Conservation (phyloP, 1,284 basidiomycete genomes). For the Veloboletus limbatus region DNA sequence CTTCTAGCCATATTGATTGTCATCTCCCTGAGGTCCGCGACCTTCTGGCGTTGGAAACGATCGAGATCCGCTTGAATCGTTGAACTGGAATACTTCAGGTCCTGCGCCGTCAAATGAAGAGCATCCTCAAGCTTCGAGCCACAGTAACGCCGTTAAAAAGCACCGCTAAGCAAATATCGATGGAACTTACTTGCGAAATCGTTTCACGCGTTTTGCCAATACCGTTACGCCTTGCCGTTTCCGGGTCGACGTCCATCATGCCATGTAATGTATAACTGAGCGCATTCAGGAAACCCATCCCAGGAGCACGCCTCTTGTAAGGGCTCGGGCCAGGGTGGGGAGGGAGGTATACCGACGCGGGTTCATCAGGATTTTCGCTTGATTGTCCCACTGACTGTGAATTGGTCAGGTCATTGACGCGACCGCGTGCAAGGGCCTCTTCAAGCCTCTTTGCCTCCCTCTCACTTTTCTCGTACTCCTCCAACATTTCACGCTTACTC, state of each 20-base stretch:
- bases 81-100: slow-evolving; percentile 92
- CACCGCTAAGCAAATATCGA: slow-evolving; percentile 9
- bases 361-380: slow-evolving; percentile 34
- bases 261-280: slow-evolving; percentile 93
- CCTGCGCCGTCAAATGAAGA: slow-evolving; percentile 83
- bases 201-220: slow-evolving; percentile 94
- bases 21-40: slow-evolving; percentile 93
- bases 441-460: slow-evolving; percentile 87
- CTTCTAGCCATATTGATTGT: slow-evolving; percentile 84
- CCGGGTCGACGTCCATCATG: slow-evolving; percentile 99
- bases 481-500: slow-evolving; percentile 81
- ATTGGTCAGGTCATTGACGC: slow-evolving; percentile 30
- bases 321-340: slow-evolving; percentile 75
- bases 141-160: slow-evolving; percentile 17
- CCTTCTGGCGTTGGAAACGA: slow-evolving; percentile 97
- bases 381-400: slow-evolving; percentile 34
- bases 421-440: slow-evolving; percentile 73
- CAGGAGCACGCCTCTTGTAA: slow-evolving; percentile 58
- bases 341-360: slow-evolving; percentile 53
- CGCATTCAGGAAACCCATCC: slow-evolving; percentile 88
- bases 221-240: slow-evolving; percentile 87
- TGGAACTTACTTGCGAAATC: slow-evolving; percentile 77
- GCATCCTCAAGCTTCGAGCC: slow-evolving; percentile 82
- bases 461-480: slow-evolving; percentile 91
- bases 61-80: slow-evolving; percentile 98